phyloP scores from a whole-genome alignment of 106 monocot species.

The Hemerocallis citrina region DNA sequence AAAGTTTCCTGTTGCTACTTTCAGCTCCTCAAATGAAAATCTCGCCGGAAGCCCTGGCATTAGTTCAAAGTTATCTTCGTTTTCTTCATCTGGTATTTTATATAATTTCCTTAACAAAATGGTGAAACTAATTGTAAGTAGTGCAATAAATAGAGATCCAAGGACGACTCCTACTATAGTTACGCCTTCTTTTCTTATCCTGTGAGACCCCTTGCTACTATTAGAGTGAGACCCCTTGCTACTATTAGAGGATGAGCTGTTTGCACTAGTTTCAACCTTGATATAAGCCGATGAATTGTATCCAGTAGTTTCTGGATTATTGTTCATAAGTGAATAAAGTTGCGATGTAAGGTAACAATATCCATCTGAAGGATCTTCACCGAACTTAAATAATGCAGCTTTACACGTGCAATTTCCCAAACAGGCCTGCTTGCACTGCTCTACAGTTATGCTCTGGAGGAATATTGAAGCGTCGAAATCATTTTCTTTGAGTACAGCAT shows the following conservation, averaged over 20 bases:
- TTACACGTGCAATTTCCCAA: slow-evolving; percentile 36
- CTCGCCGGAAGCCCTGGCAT: slow-evolving; percentile 27
- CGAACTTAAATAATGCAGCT: slow-evolving; percentile 30
- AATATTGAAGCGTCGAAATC: neutral
- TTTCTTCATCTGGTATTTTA: neutral
- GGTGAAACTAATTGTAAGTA: neutral
- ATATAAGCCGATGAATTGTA: no score
- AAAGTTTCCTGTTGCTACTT: slow-evolving; percentile 12
- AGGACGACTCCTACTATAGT: neutral
- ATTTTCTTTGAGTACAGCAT: no score
- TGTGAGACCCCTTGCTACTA: neutral
- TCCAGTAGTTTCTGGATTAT: slow-evolving; percentile 8
- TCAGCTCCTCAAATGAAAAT: slow-evolving; percentile 27
- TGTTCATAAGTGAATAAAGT: slow-evolving; percentile 31
- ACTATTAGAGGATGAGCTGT: slow-evolving; percentile 33
- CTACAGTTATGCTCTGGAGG: neutral
- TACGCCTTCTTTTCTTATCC: neutral
- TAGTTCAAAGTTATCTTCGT: slow-evolving; percentile 7
- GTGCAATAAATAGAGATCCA: neutral
- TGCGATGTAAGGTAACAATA: slow-evolving; percentile 27
- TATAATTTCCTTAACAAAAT: slow-evolving; percentile 1
- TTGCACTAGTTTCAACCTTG: no score
- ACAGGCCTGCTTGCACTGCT: slow-evolving; percentile 37
- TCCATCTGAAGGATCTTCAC: slow-evolving; percentile 12
- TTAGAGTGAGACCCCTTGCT: neutral